These are phyloP conservation scores for Boletus sp. DNA, from an alignment of 768 basidiomycete species.

Conservation along the genomic window DNA sequence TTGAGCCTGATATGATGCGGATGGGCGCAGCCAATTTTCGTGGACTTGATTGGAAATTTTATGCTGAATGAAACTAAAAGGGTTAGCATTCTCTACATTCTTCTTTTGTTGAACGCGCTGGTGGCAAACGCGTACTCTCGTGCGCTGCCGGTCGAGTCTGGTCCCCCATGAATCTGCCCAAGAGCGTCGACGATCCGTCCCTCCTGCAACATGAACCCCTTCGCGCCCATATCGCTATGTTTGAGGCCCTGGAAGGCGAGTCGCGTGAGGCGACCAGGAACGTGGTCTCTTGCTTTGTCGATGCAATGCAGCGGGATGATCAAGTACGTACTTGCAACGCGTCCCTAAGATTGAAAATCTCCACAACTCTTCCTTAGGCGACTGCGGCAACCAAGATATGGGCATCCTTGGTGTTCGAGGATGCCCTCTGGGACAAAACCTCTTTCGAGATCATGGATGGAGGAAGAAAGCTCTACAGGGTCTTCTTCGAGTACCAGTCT, in stretches of 20 bases:
- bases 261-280: background rate
- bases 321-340: slow-evolving; percentile 13
- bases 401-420: slow-evolving; percentile 10
- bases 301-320: slow-evolving; percentile 5
- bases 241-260: background rate
- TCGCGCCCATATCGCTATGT: background rate
- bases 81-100: background rate
- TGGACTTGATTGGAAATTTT: background rate
- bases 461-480: slow-evolving; percentile 12
- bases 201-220: slow-evolving; percentile 24
- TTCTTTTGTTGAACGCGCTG: background rate
- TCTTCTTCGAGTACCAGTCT: slow-evolving; percentile 23
- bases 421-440: background rate
- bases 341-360: background rate
- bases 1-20: background rate
- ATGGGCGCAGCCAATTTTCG: background rate
- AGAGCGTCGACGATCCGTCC: slow-evolving; percentile 15
- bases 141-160: background rate
- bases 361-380: slow-evolving; percentile 8
- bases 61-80: background rate
- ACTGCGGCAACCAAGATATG: slow-evolving; percentile 12
- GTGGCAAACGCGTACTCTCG: background rate
- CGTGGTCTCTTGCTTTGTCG: slow-evolving; percentile 4
- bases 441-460: slow-evolving; percentile 4
- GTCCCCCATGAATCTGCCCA: slow-evolving; percentile 17